Evolutionary conservation across 1,284 basidiomycete genomes (phyloP).

Genomic region (Stygiomarasmius scandens): DNA sequence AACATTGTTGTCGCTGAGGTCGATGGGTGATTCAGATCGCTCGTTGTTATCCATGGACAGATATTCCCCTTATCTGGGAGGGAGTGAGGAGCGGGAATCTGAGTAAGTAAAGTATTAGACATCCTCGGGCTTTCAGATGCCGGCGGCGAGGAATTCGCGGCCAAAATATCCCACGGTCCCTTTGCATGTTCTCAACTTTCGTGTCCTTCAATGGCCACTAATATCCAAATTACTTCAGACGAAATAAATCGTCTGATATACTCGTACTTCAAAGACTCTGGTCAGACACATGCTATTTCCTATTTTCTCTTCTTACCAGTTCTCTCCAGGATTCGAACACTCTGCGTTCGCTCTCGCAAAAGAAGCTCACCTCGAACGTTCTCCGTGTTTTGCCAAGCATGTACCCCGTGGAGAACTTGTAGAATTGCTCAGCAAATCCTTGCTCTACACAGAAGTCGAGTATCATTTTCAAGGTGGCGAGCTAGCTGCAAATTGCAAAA

Average conservation of each 20-base stretch:
- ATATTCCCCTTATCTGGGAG: too few species aligned
- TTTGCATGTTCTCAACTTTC: background rate
- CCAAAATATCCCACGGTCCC: too few species aligned
- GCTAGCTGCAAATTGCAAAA: conserved; percentile 63
- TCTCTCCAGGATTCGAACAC: conserved; percentile 72
- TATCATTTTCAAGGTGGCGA: conserved; percentile 70
- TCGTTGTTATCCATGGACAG: background rate
- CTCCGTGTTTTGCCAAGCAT: conserved; percentile 65
- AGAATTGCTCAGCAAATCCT: conserved; percentile 77
- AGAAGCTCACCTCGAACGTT: conserved; percentile 71
- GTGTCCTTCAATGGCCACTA: background rate
- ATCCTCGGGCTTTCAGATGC: background rate
- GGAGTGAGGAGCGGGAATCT: background rate
- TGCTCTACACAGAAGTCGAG: conserved; percentile 85
- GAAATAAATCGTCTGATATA: conserved; percentile 85
- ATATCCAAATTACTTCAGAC: conserved; percentile 71
- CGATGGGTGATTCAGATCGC: background rate
- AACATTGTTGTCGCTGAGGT: background rate
- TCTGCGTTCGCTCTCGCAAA: conserved; percentile 47
- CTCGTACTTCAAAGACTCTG: conserved; percentile 80
- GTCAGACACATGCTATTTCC: conserved; percentile 35
- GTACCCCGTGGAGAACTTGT: conserved; percentile 83
- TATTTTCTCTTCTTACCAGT: background rate
- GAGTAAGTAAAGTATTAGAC: conserved; percentile 1
- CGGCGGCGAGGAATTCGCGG: background rate